phyloP scores from a whole-genome alignment of 129 eudicot species.

The Tagetes erecta region DNA sequence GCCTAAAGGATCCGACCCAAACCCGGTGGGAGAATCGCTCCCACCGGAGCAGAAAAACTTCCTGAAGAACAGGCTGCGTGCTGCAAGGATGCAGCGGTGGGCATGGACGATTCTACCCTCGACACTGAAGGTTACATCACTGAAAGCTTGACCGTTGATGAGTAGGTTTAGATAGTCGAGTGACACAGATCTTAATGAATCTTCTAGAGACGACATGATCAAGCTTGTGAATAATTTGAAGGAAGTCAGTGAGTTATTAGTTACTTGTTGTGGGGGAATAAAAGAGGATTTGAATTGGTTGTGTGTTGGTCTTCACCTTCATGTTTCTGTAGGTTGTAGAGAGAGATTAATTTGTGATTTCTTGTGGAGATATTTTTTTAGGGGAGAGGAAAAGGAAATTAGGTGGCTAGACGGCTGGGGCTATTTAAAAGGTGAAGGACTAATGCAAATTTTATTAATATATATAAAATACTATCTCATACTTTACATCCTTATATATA shows the following conservation, averaged over 20 bases:
- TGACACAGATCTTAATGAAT: constrained; percentile 81
- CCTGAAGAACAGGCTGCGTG: constrained; percentile 81
- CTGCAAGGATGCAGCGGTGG: constrained; percentile 89
- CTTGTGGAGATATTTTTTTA: constrained; percentile 38
- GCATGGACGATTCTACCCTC: constrained; percentile 97
- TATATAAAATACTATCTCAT: too few species aligned
- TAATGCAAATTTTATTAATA: background rate
- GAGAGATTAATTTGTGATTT: constrained; percentile 25
- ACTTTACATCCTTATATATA: too few species aligned
- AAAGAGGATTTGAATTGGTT: background rate
- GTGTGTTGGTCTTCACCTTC: constrained; percentile 25
- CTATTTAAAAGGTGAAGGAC: constrained; percentile 25
- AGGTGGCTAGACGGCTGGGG: constrained; percentile 35
- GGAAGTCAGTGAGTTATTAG: too few species aligned
- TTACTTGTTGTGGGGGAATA: background rate
- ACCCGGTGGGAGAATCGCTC: constrained; percentile 32
- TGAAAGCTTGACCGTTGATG: constrained; percentile 95
- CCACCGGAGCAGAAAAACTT: constrained; percentile 69
- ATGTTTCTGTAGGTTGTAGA: constrained; percentile 19
- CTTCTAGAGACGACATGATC: constrained; percentile 40
- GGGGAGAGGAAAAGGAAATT: constrained; percentile 25
- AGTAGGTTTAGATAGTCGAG: constrained; percentile 94
- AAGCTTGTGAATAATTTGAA: too few species aligned
- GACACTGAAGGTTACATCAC: constrained; percentile 91
- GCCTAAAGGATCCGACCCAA: constrained; percentile 51